These are phyloP conservation scores for Hypoxylon rubiginosum DNA, from an alignment of 2,329 filamentous ascomycete genomes.

Conservation along the genomic window DNA sequence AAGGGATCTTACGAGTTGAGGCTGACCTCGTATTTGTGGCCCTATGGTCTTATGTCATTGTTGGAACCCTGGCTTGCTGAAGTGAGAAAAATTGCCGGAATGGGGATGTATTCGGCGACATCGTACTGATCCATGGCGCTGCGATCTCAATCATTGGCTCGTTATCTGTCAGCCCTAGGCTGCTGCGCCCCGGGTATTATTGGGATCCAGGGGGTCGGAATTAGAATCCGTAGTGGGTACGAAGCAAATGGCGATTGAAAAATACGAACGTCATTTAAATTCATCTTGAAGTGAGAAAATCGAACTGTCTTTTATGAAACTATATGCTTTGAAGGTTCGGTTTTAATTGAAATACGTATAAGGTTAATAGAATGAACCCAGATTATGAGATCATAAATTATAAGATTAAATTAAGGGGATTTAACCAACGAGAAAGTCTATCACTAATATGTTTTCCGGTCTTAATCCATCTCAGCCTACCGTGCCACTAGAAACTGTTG, in stretches of 20 bases:
- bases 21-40: constrained; percentile 32
- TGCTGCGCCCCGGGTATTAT: constrained; percentile 8
- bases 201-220: constrained; percentile 11
- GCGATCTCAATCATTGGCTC: constrained; percentile 11
- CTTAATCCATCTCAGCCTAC: no score
- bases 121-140: background rate
- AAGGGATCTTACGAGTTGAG: constrained; percentile 9
- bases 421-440: background rate
- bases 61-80: constrained; percentile 7
- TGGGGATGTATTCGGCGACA: constrained; percentile 13
- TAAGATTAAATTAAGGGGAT: background rate
- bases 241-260: background rate
- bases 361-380: background rate
- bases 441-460: no score
- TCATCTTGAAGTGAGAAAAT: background rate
- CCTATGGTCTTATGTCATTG: constrained; percentile 12
- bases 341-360: background rate
- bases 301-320: background rate
- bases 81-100: constrained; percentile 15
- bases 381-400: background rate
- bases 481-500: no score
- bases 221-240: constrained; percentile 8
- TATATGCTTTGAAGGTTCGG: background rate
- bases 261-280: background rate
- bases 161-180: constrained; percentile 16